Conservation (phyloP, 163 green algal species). For the Chloroidium sp. region DNA sequence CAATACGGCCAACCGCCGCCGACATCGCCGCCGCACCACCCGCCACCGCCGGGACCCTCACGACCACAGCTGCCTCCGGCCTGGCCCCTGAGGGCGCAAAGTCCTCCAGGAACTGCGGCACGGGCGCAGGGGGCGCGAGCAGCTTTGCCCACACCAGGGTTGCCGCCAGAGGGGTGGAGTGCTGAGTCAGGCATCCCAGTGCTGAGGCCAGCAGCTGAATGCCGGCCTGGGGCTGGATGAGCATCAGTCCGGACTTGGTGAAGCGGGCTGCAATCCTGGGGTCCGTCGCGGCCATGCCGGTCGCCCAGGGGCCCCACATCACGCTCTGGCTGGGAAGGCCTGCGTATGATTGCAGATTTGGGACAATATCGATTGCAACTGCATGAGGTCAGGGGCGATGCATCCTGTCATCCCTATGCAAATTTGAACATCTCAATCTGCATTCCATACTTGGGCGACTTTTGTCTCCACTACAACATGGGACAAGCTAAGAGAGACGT, state of each 20-base stretch:
- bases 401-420: no score
- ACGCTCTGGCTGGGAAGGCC: conserved; percentile 16
- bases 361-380: no score
- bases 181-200: background rate
- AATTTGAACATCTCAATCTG: no score
- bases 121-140: conserved; percentile 8
- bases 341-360: background rate
- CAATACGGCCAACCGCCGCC: background rate
- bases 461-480: no score
- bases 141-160: conserved; percentile 18
- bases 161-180: background rate
- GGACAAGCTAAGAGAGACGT: no score
- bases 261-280: conserved; percentile 6
- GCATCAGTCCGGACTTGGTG: conserved; percentile 9
- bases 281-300: conserved; percentile 42
- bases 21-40: no score
- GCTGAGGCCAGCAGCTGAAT: conserved; percentile 2
- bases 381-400: no score
- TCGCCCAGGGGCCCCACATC: conserved; percentile 53
- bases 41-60: no score
- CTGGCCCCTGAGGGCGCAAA: background rate
- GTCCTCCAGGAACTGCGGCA: background rate
- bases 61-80: no score
- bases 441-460: no score
- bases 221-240: conserved; percentile 1